phyloP scores from a whole-genome alignment of 1,139 yeast species.

The Zygoascus hellenicus region DNA sequence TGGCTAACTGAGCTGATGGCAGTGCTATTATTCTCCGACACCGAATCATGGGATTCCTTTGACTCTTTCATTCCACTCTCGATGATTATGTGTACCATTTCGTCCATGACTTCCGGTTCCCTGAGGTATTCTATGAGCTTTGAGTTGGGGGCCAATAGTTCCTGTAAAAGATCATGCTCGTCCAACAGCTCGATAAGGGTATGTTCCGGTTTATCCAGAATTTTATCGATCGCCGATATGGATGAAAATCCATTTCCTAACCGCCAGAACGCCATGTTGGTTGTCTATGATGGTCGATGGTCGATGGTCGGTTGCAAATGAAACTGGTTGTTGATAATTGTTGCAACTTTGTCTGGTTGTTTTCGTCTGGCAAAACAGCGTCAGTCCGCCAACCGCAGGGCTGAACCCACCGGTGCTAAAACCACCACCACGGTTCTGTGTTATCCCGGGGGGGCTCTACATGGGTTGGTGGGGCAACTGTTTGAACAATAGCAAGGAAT shows the following conservation, averaged over 20 bases:
- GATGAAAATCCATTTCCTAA: constrained; percentile 80
- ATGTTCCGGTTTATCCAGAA: constrained; percentile 54
- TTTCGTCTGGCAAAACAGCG: no score
- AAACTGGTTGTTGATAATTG: no score
- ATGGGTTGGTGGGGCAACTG: no score
- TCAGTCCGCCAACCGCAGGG: no score
- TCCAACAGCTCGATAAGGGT: constrained; percentile 67
- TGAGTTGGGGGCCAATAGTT: constrained; percentile 75
- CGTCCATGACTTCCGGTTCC: constrained; percentile 60
- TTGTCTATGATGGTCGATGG: neutral
- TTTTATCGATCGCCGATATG: constrained; percentile 64
- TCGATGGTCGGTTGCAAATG: neutral
- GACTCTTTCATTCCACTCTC: neutral
- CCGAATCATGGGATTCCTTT: neutral
- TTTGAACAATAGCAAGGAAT: no score
- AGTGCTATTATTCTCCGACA: constrained; percentile 13
- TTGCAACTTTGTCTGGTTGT: no score
- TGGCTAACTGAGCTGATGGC: neutral
- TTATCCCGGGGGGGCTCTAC: no score
- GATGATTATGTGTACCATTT: constrained; percentile 58
- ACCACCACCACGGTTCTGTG: no score
- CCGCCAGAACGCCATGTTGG: constrained; percentile 68
- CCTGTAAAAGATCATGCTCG: constrained; percentile 82
- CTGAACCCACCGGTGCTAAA: no score
- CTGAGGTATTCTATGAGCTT: constrained; percentile 74